Evolutionary conservation across 768 basidiomycete genomes (phyloP).

Genomic region (Mycena vulgaris): DNA sequence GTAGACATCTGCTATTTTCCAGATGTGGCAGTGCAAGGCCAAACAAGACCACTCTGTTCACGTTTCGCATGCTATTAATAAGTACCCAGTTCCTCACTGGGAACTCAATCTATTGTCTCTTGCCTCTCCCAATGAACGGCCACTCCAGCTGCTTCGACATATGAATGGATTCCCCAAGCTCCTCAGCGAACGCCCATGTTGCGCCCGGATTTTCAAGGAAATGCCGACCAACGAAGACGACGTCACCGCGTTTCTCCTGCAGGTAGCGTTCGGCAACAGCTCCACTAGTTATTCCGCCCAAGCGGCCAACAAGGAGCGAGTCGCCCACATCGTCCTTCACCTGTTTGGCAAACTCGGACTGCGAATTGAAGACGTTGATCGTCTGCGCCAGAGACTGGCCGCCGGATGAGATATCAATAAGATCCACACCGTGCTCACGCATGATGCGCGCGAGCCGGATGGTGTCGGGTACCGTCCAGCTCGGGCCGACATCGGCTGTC

Average conservation of each 20-base stretch:
- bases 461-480: too few relatives aligned
- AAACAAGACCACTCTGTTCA: too few relatives aligned
- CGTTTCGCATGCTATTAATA: too few relatives aligned
- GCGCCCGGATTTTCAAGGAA: slow-evolving; percentile 8
- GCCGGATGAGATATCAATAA: slow-evolving; percentile 13
- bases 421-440: slow-evolving; percentile 2
- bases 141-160: slow-evolving; percentile 13
- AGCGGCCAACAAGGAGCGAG: slow-evolving; percentile 2
- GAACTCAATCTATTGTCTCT: slow-evolving; percentile 4
- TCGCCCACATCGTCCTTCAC: slow-evolving; percentile 8
- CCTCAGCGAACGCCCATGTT: slow-evolving; percentile 1
- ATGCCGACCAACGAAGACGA: not conserved
- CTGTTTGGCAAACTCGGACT: slow-evolving; percentile 6
- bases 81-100: too few relatives aligned
- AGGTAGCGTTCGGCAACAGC: not conserved
- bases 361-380: not conserved
- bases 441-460: too few relatives aligned
- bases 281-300: not conserved
- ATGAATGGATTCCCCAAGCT: slow-evolving; percentile 7
- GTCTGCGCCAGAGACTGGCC: slow-evolving; percentile 10
- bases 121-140: slow-evolving; percentile 3
- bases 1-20: too few relatives aligned
- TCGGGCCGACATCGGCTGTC: not conserved
- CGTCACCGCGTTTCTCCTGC: slow-evolving; percentile 7
- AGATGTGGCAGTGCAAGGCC: too few relatives aligned